Evolutionary conservation across 169 alveolate genomes (phyloP).

Genomic region (Eimeria falciformis): DNA sequence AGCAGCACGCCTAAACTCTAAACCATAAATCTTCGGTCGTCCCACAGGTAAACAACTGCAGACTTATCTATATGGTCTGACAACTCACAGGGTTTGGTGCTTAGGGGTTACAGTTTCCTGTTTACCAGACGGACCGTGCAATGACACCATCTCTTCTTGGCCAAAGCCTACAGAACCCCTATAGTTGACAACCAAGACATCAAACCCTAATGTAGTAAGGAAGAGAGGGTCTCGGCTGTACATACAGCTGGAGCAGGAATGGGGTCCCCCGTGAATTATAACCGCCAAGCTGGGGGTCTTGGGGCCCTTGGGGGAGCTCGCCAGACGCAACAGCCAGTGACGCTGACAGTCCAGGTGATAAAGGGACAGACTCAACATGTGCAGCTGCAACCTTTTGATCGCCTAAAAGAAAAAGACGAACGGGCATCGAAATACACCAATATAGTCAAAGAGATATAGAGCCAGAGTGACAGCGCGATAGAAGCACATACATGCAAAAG

Average conservation of each 20-base stretch:
- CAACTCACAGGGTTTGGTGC: too few species aligned
- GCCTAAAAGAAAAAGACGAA: not conserved
- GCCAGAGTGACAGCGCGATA: not conserved
- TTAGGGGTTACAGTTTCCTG: too few species aligned
- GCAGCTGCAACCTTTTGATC: constrained; percentile 49
- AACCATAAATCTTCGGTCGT: too few species aligned
- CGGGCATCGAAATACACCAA: not conserved
- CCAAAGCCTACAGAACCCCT: constrained; percentile 78
- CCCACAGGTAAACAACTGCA: too few species aligned
- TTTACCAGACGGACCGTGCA: constrained; percentile 27
- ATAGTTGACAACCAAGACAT: constrained; percentile 68
- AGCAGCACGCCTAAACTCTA: too few species aligned
- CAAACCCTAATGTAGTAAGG: constrained; percentile 51
- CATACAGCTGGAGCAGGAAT: constrained; percentile 37
- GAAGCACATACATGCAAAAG: not conserved
- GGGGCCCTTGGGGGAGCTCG: constrained; percentile 37
- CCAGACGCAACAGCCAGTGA: constrained; percentile 56
- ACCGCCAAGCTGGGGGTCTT: constrained; percentile 55
- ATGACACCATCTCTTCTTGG: constrained; percentile 69
- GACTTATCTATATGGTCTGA: too few species aligned
- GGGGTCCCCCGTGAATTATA: constrained; percentile 77
- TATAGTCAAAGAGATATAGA: not conserved
- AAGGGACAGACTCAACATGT: constrained; percentile 32
- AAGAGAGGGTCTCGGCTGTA: constrained; percentile 47
- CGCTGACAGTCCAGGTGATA: constrained; percentile 46